Evolutionary conservation across 768 basidiomycete species (phyloP), one percentile per base, ranked within the genome.

Genomic region (Suillus americanus): DNA sequence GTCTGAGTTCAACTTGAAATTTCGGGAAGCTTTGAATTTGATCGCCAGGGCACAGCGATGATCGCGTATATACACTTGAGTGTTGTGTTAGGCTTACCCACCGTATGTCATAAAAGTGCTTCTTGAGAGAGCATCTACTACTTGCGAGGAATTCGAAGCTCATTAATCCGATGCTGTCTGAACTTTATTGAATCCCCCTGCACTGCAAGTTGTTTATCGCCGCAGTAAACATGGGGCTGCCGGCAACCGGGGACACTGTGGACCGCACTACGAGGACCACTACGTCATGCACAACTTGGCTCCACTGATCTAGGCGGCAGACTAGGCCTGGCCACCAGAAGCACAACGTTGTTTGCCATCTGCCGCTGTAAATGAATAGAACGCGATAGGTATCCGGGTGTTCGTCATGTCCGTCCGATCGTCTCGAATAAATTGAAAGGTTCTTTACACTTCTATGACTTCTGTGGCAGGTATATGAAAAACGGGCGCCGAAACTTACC

Each of bases 401-500:
- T 57, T 28, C 7, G 54, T 61, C 59, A 55, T 35, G 28, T 41
- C 61, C 64, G 65, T 68, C 30, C 56, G 51, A 67, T 63, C 53
- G 63, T 54, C 56, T 51, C 14, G 60, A 62, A 46, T 13, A 28
- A 64, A 65, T 69, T 62, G 50, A 50, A 60, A 69, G 65, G 62
- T 23, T 45, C 38, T 46, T 51, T 23, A 13, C 61, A 16, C 28
- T 45, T 66, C 53, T 61, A 28, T 38, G 16, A 62, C 54, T 43
- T 13, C 64, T 73, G 64, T 53, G 67, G 71, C 59, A 66, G 23
- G 43, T 35, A 28, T 35, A 28, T 35, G 18, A 59, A 41, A 51
- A 33, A 56, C 60, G 70, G 70, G 53, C 55, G 65, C 68, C 67
- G 68, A 61, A 62, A 55, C 62, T 62, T 53, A 30, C 23, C 46